Conservation (phyloP, 139 green algal species). For the Yamagishiella unicocca region DNA sequence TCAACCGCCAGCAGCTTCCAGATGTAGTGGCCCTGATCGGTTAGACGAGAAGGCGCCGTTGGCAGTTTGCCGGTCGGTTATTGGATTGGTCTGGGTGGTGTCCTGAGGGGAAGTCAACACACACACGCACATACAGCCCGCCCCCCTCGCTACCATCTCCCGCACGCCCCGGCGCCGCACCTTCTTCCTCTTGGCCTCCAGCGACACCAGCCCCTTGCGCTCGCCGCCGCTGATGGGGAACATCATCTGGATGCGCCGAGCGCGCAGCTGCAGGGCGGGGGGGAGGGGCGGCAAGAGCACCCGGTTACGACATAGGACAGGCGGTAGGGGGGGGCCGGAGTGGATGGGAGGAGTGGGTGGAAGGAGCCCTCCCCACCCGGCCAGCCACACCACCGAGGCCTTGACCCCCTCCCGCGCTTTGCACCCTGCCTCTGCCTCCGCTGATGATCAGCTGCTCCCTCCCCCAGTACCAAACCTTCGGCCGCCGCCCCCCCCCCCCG, state of each 20-base stretch:
- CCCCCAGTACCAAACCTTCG: too few relatives aligned
- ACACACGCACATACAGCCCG: too few relatives aligned
- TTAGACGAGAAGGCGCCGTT: too few relatives aligned
- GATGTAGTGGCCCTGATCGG: conserved; percentile 51
- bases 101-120: too few relatives aligned
- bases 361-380: too few relatives aligned
- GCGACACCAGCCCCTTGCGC: conserved; percentile 77
- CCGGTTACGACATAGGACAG: background rate
- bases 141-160: too few relatives aligned
- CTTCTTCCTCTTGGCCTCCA: conserved; percentile 84
- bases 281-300: background rate
- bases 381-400: too few relatives aligned
- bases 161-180: conserved; percentile 56
- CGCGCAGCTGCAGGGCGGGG: conserved; percentile 50
- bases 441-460: background rate
- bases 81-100: too few relatives aligned
- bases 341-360: background rate
- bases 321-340: background rate
- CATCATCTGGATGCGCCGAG: conserved; percentile 83
- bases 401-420: too few relatives aligned
- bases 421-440: too few relatives aligned
- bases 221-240: conserved; percentile 80
- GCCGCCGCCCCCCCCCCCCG: too few relatives aligned
- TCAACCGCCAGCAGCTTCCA: conserved; percentile 70
- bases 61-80: too few relatives aligned